Conservation (phyloP, 306 rosid species). For the Quercus ilex region DNA sequence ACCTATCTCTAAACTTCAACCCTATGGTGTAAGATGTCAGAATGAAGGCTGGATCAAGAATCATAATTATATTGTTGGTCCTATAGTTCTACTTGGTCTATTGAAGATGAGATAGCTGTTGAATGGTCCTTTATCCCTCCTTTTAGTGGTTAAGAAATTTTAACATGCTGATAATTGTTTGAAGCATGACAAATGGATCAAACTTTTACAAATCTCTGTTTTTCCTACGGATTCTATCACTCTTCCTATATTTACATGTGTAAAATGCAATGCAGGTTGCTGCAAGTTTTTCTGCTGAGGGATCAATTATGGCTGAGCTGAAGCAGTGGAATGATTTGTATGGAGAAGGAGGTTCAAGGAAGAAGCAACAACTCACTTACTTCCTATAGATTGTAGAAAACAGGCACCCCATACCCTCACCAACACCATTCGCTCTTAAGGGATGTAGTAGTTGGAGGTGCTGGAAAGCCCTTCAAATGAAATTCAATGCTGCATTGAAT, state of each 20-base stretch:
- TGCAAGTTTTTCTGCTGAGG: constrained; percentile 86
- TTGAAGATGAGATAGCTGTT: not conserved
- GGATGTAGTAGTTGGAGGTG: constrained; percentile 23
- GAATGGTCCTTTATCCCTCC: not conserved
- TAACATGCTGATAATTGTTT: not conserved
- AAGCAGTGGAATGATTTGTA: constrained; percentile 88
- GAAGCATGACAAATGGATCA: not conserved
- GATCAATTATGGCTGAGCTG: constrained; percentile 81
- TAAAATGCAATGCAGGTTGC: constrained; percentile 57
- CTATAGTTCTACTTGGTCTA: not conserved
- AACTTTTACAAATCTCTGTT: not conserved
- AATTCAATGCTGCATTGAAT: not conserved
- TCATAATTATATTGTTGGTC: not conserved
- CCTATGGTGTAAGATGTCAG: not conserved
- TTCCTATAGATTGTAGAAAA: constrained; percentile 53
- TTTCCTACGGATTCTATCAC: not conserved
- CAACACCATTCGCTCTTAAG: constrained; percentile 10
- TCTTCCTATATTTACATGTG: not conserved
- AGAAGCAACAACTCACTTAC: constrained; percentile 87
- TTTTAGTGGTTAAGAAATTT: not conserved
- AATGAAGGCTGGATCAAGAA: not conserved
- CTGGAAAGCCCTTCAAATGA: constrained; percentile 15
- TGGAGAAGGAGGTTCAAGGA: constrained; percentile 97
- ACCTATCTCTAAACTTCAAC: not conserved
- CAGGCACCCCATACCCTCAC: constrained; percentile 12